A percentile compares a stretch with the other conserved stretches of the same genome.
phyloP scores from a whole-genome alignment of 2,329 filamentous ascomycete genomes.

The Aspergillus alliaceus region DNA sequence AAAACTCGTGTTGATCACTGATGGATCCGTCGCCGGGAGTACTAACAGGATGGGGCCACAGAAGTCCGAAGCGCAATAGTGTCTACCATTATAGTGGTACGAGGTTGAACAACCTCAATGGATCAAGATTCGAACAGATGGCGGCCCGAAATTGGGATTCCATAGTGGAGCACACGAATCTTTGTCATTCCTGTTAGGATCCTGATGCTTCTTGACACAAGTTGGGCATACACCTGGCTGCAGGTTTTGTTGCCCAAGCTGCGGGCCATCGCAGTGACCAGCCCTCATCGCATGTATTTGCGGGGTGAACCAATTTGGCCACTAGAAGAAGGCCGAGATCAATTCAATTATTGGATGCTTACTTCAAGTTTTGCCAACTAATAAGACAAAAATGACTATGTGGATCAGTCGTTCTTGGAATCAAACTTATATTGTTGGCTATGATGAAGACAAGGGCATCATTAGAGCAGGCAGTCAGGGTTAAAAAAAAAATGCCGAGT shows the following conservation, averaged over 20 bases:
- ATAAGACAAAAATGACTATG: neutral
- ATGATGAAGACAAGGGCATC: neutral
- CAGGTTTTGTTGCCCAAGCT: conserved; percentile 28
- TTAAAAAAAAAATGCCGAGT: neutral
- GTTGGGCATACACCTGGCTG: conserved; percentile 31
- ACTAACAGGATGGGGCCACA: neutral
- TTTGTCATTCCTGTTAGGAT: conserved; percentile 12
- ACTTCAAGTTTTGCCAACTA: neutral
- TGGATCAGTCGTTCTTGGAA: neutral
- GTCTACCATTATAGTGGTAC: neutral
- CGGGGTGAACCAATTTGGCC: neutral
- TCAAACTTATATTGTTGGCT: neutral
- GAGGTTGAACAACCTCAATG: neutral
- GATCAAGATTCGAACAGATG: conserved; percentile 5
- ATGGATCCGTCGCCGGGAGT: neutral
- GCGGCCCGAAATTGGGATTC: conserved; percentile 17
- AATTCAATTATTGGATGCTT: conserved; percentile 6
- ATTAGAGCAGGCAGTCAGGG: neutral
- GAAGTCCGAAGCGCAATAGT: neutral
- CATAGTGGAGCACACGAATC: conserved; percentile 21
- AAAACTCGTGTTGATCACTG: neutral
- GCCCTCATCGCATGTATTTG: conserved; percentile 4
- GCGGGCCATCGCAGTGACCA: conserved; percentile 15
- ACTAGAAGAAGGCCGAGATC: neutral
- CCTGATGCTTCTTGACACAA: conserved; percentile 13